These are phyloP conservation scores for Neobulgaria alba DNA, from an alignment of 2,329 filamentous ascomycete genomes.

Conservation along the genomic window DNA sequence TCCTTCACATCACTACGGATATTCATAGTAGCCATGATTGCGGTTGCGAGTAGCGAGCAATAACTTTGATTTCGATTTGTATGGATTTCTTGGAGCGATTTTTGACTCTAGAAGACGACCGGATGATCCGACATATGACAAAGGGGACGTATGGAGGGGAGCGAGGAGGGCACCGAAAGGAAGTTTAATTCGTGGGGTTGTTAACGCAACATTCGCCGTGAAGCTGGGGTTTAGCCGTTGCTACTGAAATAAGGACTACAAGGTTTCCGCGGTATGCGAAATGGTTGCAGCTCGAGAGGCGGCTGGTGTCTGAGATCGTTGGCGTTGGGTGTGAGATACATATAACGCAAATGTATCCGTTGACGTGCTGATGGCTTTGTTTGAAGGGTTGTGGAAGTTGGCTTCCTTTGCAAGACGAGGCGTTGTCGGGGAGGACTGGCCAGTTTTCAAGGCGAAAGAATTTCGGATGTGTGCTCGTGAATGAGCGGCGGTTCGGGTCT, in stretches of 20 bases:
- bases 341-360: slow-evolving; percentile 31
- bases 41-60: slow-evolving; percentile 27
- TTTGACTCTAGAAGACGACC: slow-evolving; percentile 17
- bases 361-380: slow-evolving; percentile 27
- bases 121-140: slow-evolving; percentile 34
- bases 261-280: slow-evolving; percentile 92
- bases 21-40: slow-evolving; percentile 94
- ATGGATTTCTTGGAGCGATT: slow-evolving; percentile 12
- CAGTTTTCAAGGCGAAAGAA: background rate
- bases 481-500: no score
- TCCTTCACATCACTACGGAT: slow-evolving; percentile 97
- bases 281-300: slow-evolving; percentile 92
- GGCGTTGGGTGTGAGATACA: slow-evolving; percentile 45
- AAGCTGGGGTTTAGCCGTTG: slow-evolving; percentile 65
- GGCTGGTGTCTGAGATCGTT: slow-evolving; percentile 89
- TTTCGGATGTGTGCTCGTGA: background rate
- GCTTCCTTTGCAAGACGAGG: slow-evolving; percentile 14
- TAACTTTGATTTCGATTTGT: slow-evolving; percentile 13
- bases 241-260: slow-evolving; percentile 83
- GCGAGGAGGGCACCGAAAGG: slow-evolving; percentile 38
- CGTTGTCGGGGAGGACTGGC: slow-evolving; percentile 5
- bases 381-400: slow-evolving; percentile 16
- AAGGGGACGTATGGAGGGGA: slow-evolving; percentile 29
- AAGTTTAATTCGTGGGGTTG: slow-evolving; percentile 45
- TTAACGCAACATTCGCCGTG: slow-evolving; percentile 28